Evolutionary conservation across 257 asterid species (phyloP).

Genomic region (Nicotiana undulata): DNA sequence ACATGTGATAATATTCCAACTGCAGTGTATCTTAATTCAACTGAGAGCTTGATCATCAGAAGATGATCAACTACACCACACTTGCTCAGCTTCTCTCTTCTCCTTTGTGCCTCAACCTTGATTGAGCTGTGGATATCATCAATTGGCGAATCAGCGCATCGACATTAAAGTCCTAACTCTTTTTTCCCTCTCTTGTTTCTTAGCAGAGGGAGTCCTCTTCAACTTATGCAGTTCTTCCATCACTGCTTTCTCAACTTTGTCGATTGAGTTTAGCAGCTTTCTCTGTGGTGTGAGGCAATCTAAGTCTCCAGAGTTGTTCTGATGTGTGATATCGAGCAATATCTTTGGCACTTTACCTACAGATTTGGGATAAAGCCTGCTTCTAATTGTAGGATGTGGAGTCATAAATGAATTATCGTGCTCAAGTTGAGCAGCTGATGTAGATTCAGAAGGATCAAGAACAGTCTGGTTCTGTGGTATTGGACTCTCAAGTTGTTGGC

Average conservation of each 20-base stretch:
- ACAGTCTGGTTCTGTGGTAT: constrained; percentile 34
- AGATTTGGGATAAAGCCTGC: constrained; percentile 24
- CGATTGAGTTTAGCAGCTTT: constrained; percentile 62
- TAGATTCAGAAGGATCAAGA: constrained; percentile 32
- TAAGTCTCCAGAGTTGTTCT: constrained; percentile 27
- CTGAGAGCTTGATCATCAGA: constrained; percentile 34
- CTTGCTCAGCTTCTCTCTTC: constrained; percentile 15
- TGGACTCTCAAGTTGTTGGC: constrained; percentile 44
- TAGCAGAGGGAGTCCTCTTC: constrained; percentile 63
- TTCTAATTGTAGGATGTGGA: constrained; percentile 33
- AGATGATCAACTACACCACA: constrained; percentile 31
- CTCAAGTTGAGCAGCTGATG: constrained; percentile 58
- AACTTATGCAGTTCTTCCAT: constrained; percentile 57
- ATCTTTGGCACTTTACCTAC: constrained; percentile 63
- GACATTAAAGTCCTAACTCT: constrained; percentile 63
- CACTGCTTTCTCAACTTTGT: constrained; percentile 60
- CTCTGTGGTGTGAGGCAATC: constrained; percentile 52
- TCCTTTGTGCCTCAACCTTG: constrained; percentile 46
- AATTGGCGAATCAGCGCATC: constrained; percentile 40
- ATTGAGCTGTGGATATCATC: constrained; percentile 18
- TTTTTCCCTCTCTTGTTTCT: constrained; percentile 52
- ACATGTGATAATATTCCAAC: too few species aligned
- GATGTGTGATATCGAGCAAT: constrained; percentile 48
- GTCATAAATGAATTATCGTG: constrained; percentile 31
- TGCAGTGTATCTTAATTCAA: constrained; percentile 23